A percentile compares a stretch with the other conserved stretches of the same genome.
phyloP scores from a whole-genome alignment of 2,329 filamentous ascomycete genomes.

The Colletotrichum echinochloae region DNA sequence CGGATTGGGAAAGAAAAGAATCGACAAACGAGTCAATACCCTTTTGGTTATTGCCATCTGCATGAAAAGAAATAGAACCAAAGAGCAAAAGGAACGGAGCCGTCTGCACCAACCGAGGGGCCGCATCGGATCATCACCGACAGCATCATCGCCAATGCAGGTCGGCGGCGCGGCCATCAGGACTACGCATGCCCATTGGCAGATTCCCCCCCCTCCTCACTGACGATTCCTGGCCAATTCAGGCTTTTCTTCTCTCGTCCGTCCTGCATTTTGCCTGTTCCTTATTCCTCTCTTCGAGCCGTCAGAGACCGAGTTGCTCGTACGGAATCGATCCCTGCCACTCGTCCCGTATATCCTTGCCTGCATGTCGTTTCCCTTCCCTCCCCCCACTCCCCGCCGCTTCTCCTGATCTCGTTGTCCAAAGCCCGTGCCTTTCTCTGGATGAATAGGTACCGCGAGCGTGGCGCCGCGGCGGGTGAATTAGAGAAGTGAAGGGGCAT shows the following conservation, averaged over 20 bases:
- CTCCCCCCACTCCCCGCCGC: not conserved
- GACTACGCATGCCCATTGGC: constrained; percentile 31
- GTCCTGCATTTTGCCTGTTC: not conserved
- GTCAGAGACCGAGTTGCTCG: not conserved
- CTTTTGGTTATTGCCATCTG: not conserved
- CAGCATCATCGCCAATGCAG: constrained; percentile 35
- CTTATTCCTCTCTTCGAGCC: not conserved
- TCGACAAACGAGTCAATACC: not conserved
- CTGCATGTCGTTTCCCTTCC: constrained; percentile 4
- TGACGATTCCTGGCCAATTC: constrained; percentile 28
- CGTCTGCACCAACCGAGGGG: not conserved
- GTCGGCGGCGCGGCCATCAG: constrained; percentile 28
- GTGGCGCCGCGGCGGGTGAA: not conserved
- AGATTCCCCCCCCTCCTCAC: not conserved
- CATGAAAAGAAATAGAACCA: not conserved
- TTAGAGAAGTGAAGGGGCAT: not conserved
- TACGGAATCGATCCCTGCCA: not conserved
- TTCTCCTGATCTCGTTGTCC: constrained; percentile 24
- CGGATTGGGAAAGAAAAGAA: not conserved
- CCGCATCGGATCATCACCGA: constrained; percentile 33
- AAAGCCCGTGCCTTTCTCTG: not conserved
- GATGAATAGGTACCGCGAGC: constrained; percentile 15
- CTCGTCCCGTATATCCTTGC: constrained; percentile 12
- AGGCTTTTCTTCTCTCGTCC: constrained; percentile 18
- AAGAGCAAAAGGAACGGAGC: not conserved